Evolutionary conservation across 345 rosid species (phyloP).

Genomic region (Acer negundo): DNA sequence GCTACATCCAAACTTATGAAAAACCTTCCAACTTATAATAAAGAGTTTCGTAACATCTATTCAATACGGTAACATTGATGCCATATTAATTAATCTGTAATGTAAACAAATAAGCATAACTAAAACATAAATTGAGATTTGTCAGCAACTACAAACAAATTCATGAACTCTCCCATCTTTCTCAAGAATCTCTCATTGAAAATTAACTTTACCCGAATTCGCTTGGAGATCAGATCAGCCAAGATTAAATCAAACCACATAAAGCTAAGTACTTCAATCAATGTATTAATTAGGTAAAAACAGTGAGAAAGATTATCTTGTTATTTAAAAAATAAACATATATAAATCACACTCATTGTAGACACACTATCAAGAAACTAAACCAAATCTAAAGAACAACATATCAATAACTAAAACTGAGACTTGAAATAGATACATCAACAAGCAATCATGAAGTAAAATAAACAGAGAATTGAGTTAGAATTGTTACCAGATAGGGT

Average conservation of each 20-base stretch:
- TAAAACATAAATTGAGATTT: neutral
- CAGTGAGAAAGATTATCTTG: neutral
- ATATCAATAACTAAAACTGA: too few relatives aligned
- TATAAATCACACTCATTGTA: neutral
- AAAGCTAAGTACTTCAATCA: neutral
- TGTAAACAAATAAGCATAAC: neutral
- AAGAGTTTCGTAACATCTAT: too few relatives aligned
- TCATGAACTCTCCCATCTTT: too few relatives aligned
- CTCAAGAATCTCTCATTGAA: neutral
- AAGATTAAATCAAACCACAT: neutral
- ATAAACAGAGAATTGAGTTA: neutral
- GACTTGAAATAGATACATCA: neutral
- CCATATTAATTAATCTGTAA: too few relatives aligned
- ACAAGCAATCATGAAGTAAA: neutral
- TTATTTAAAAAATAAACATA: too few relatives aligned
- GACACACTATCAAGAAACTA: neutral
- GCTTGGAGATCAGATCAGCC: neutral
- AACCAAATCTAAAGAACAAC: neutral
- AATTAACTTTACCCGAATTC: neutral
- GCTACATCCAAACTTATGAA: too few relatives aligned
- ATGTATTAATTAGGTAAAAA: too few relatives aligned
- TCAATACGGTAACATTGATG: too few relatives aligned
- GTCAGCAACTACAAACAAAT: neutral
- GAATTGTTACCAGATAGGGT: neutral
- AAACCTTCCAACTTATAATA: too few relatives aligned